Evolutionary conservation across 352 stramenopile genomes (phyloP), one percentile per base, ranked within the genome.

Genomic region (Globisporangium perplexum): DNA sequence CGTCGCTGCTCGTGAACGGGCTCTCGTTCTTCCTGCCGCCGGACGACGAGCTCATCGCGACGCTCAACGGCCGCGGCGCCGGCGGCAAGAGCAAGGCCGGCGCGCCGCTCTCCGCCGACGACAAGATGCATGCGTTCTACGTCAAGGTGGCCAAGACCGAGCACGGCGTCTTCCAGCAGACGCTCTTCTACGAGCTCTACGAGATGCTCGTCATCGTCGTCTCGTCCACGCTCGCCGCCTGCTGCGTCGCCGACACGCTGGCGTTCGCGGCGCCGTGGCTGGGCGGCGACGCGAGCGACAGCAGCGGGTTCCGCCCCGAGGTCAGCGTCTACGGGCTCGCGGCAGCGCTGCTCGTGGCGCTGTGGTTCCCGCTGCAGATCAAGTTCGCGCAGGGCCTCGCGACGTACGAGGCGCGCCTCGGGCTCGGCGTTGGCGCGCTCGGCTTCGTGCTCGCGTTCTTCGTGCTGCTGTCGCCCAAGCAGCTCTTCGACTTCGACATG

Each of bases 161-260:
- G 61, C 61, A 63, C 11, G 74, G 74, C 31, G 63, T 86, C 7
- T 86, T 92, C 55, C 62, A 65, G 47, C 78, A 92, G 55, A 88
- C 76, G 58, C 61, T 92, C 33, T 92, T 90, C 67, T 90, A 76
- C 55, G 81, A 92, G 63, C 66, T 92, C 24, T 89, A 87, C 69
- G 81, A 92, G 64, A 89, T 86, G 72, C 66, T 92, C 30, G 72
- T 92, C 45, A 71, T 90, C 41, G 62, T 90, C 23, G 63, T 74
- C 39, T 82, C 72, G 20, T 89, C 77, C 22, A 74, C 72, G 24
- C 62, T 80, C 8, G 30, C 79, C 4, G 71, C 68, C 12, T 80
- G 73, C 53, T 63, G 55, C n/a, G 50, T 78, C 49, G 70, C 72
- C 43, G 72, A 78, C 47, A 38, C 71, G 36, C 36, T 86, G 30